Percentiles rank a stretch among this genome's conserved stretches.
Conservation (phyloP, 1,284 basidiomycete species). For the Mycena citricolor region DNA sequence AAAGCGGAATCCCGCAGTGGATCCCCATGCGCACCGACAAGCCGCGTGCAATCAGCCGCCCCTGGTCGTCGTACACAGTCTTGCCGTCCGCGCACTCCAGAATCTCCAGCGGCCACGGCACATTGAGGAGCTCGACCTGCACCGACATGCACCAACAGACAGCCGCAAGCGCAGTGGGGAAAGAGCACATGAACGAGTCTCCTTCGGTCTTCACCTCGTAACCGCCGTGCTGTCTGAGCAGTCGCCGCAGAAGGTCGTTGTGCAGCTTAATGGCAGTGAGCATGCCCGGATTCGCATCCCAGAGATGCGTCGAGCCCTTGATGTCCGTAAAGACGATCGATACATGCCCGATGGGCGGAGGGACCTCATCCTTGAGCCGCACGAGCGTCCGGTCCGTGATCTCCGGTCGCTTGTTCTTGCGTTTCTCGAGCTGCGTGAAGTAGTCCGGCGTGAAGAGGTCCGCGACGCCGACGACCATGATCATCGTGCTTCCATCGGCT, state of each 20-base stretch:
- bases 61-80: constrained; percentile 71
- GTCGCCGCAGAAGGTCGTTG: constrained; percentile 84
- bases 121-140: constrained; percentile 81
- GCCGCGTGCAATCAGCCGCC: constrained; percentile 80
- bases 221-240: constrained; percentile 89
- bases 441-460: constrained; percentile 69
- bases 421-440: constrained; percentile 48
- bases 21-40: constrained; percentile 97
- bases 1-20: constrained; percentile 89
- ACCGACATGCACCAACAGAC: constrained; percentile 91
- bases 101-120: constrained; percentile 93
- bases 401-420: constrained; percentile 44
- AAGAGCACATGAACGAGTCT: constrained; percentile 99
- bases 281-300: constrained; percentile 98
- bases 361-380: constrained; percentile 77
- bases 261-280: constrained; percentile 91
- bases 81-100: constrained; percentile 91
- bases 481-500: constrained; percentile 92
- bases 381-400: constrained; percentile 53
- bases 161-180: constrained; percentile 85
- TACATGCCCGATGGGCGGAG: constrained; percentile 85
- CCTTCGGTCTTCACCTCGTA: constrained; percentile 99
- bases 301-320: constrained; percentile 93
- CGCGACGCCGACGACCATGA: constrained; percentile 91
- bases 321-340: constrained; percentile 99